Evolutionary conservation across 2,329 filamentous ascomycete genomes (phyloP), one percentile per base, ranked within the genome.

Genomic region (Coniochaeta sp.): DNA sequence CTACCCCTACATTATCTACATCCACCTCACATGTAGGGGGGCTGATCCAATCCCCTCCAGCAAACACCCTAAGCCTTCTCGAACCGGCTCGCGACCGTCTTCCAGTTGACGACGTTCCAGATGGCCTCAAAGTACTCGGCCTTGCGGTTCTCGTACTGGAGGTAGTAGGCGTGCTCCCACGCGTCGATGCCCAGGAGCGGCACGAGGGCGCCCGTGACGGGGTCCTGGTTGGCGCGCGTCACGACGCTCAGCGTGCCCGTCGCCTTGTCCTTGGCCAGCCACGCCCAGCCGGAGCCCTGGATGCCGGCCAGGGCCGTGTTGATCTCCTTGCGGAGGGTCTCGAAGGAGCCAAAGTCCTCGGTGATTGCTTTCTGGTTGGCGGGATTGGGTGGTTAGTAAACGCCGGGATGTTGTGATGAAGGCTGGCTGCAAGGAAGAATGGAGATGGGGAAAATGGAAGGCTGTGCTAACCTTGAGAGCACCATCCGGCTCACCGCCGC

Each of bases 51-150:
- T 9, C 9, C 30, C 30, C 30, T 32, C 30, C 4, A 4, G 30
- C 30, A 32, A 32, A 32, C 30, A 32, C 4, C 30, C 30, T 32
- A 82, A 68, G 79, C 75, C 64, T 80, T 78, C 66, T 78, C 77
- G 71, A 91, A 91, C 65, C 91, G 85, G 81, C 88, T 86, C 74
- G 90, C 87, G 52, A 91, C 93, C 34, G 89, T 85, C 84, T 92
- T 91, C 93, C 93, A 97, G 86, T 96, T 96, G 75, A 96, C 81
- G 57, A 96, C 92, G 67, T 96, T 90, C 93, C 93, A 96, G 73
- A 96, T 89, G 61, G 91, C 91, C 69, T 84, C 84, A 77, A 96
- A 96, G 82, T 96, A 96, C 80, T 96, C 92, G 61, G 89, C 92
- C 86, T 96, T 96, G 76, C 91, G 88, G 83, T 96, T 96, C 85